Percentiles rank a stretch among this genome's conserved stretches.
These are phyloP conservation scores for Ophiostoma sp. DNA, from an alignment of 2,329 filamentous ascomycete species.

Conservation along the genomic window DNA sequence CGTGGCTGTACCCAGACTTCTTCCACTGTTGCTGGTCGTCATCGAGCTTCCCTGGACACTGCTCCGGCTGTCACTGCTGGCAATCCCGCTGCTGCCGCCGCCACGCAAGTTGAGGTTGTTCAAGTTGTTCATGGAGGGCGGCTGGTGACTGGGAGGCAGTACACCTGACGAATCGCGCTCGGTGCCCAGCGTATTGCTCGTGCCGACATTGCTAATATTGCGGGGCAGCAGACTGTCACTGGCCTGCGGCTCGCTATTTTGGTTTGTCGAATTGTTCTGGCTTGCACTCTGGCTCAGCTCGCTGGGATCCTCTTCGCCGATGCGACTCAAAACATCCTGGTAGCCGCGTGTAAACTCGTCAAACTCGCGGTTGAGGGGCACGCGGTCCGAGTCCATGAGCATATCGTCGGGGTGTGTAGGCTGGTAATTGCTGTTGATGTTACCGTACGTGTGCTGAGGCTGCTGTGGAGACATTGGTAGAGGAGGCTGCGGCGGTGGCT, in stretches of 20 bases:
- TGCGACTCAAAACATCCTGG: conserved; percentile 43
- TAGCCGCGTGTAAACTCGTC: conserved; percentile 50
- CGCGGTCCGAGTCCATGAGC: conserved; percentile 21
- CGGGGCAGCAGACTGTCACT: not conserved
- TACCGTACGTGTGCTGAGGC: conserved; percentile 29
- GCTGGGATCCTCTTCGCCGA: conserved; percentile 38
- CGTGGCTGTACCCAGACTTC: not conserved
- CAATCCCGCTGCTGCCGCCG: conserved; percentile 13
- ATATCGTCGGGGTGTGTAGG: conserved; percentile 30
- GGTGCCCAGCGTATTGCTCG: not conserved
- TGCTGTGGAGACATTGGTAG: not conserved
- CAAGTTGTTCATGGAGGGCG: not conserved
- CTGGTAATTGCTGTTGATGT: conserved; percentile 35
- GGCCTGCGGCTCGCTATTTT: not conserved
- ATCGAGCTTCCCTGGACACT: not conserved
- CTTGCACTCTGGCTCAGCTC: conserved; percentile 21
- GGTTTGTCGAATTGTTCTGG: conserved; percentile 27
- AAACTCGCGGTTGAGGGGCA: conserved; percentile 23
- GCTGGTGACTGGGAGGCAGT: not conserved
- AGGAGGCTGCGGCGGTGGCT: not conserved
- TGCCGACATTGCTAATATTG: not conserved
- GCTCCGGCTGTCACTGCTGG: conserved; percentile 1
- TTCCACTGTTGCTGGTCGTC: not conserved
- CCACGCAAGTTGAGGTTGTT: conserved; percentile 3
- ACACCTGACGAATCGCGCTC: conserved; percentile 13